Base-by-base conservation (phyloP, 345 rosid genomes). In the Eucalyptus globulus region DNA sequence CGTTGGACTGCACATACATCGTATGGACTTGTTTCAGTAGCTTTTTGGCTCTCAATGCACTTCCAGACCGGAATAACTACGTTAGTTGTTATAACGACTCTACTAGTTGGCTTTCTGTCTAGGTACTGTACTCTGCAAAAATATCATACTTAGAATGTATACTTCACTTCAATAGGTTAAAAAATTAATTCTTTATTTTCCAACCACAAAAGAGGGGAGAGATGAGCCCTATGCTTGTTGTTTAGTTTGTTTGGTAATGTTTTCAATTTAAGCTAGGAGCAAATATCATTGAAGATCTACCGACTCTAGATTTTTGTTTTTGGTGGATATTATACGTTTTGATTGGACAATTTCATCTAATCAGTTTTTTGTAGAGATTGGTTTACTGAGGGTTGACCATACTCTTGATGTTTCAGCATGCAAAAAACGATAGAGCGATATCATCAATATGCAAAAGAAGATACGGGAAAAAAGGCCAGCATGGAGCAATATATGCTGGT, bases 401-500 rank as follows among this genome's bases (percentile, higher is more conserved):
- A 37, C 47, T 76, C 27, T 27, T 76, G 27, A 87, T 27, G 8
- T 87, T 49, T 87, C 89, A 87, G 89, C 56, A 26, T 87, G 85
- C 86, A 87, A 67, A 69, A 19, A 37, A 87, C 83, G 1, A 47
- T 87, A 49, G 89, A 60, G 50, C 67, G 89, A 47, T 87, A 87
- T 69, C 51, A 34, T 60, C 47, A 49, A 69, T 7, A 87, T 65
- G 40, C 56, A 24, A 44, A n/a, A 87, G 86, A 47, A 58, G 83
- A 87, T n/a, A 2, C 26, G 83, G 43, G 86, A 29, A 87, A 87
- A 69, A 45, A 47, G 89, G 72, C 50, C 54, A 72, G 45, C 22
- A 27, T 67, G 89, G 86, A 87, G 86, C 85, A 87, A 69, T 90
- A 90, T 91, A 80, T 89, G 89, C 91, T 91, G 97, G 96, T 95